phyloP scores from a whole-genome alignment of 768 basidiomycete species.

The Asterophora lycoperdoides region DNA sequence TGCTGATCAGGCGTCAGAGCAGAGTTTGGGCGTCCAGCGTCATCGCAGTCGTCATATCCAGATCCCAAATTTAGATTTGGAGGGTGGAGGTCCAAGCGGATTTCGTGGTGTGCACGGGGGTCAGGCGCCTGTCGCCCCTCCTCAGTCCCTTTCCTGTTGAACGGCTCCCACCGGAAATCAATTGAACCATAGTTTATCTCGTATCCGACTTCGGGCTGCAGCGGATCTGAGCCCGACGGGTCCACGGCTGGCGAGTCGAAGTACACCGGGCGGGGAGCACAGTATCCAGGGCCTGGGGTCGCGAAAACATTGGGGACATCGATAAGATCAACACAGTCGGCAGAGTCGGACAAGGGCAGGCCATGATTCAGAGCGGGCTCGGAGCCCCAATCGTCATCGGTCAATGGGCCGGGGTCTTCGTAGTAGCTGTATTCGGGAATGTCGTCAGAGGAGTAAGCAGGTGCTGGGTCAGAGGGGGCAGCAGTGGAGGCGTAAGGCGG shows the following conservation, averaged over 20 bases:
- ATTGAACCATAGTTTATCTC: constrained; percentile 37
- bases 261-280: constrained; percentile 34
- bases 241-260: constrained; percentile 52
- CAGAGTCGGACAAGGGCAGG: background rate
- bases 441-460: constrained; percentile 18
- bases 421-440: constrained; percentile 12
- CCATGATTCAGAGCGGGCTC: constrained; percentile 13
- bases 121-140: background rate
- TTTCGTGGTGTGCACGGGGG: background rate
- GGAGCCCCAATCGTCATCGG: constrained; percentile 12
- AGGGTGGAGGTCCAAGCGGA: background rate
- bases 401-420: constrained; percentile 9
- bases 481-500: constrained; percentile 8
- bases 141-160: constrained; percentile 29
- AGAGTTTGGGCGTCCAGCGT: background rate
- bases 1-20: constrained; percentile 11
- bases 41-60: background rate
- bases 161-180: constrained; percentile 57
- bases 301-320: constrained; percentile 27
- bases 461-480: constrained; percentile 12
- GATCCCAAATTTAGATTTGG: background rate
- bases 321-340: background rate
- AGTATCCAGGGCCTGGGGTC: constrained; percentile 47
- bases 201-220: constrained; percentile 25
- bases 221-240: constrained; percentile 37